Base-by-base conservation (phyloP, 2,329 filamentous ascomycete genomes). In the Bipolaris zeicola region DNA sequence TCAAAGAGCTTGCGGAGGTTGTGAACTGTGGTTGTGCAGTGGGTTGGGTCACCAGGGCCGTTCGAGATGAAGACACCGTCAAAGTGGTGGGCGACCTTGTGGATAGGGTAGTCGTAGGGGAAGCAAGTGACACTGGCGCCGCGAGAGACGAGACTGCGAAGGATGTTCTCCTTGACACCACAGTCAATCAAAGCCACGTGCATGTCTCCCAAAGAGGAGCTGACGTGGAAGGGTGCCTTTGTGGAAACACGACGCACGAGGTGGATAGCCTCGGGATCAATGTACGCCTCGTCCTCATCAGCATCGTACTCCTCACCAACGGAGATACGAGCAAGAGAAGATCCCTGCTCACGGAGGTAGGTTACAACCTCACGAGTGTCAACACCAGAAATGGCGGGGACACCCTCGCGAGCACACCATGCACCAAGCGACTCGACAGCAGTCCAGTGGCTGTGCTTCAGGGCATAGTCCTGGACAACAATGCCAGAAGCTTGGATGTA, bases 11-110 rank as follows among this genome's bases (percentile, higher is more conserved):
- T 90, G 70, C 85, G 85, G 53, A 99, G 86, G 82, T 96, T 93
- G 85, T 96, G 94, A 63, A 96, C 92, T 38, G 95, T 97, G 71
- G 92, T 87, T 74, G 92, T 90, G 83, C 93, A 97, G 81, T 99
- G 95, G 39, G 93, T 98, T 69, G 95, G 95, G 80, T 99, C 95
- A 80, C 95, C 95, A 26, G 95, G 95, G 58, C 95, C 95, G 81
- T 99, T 99, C 79, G 92, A 96, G 81, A 98, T 97, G 85, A 99
- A 99, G 73, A 99, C 89, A 73, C 95, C 95, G 70, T 99, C 95
- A 70, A 96, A 98, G 84, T 98, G 92, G 79, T 96, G 90, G 55
- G 95, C 91, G 36, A 97, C 91, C 85, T 98, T 97, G 85, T 98
- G 93, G 76, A 99, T 95, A 50, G 93, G 94, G 81, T 95, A 98